Evolutionary conservation across 495 filamentous ascomycete species (phyloP), one percentile per base, ranked within the genome.

Genomic region (Amphirosellinia nigrospora): DNA sequence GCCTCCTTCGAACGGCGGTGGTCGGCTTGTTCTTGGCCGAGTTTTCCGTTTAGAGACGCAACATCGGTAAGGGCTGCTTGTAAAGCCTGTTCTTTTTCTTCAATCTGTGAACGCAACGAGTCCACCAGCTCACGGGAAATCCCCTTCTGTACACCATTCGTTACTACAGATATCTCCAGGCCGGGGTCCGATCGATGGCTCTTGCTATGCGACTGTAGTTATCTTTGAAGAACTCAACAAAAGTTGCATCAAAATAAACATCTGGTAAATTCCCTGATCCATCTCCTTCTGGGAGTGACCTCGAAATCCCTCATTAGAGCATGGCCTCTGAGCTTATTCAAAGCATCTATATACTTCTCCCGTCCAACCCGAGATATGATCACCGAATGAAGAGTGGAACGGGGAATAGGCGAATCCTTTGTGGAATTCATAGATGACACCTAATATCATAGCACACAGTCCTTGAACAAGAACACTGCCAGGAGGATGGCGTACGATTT

Each of bases 371-470:
- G 89, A 36, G 90, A 89, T 46, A 89, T 86, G 50, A 99, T 85
- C 59, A 98, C 87, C 43, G 92, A 89, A 74, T 96, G 92, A 58
- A 98, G 82, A 9, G 91, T 94, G 30, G 88, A 87, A 62, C 96
- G 90, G 11, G 95, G 88, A 66, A 98, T 89, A 6, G 96, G 94
- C 0, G 94, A 98, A 78, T 98, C 94, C 75, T 97, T 97, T 11
- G 94, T 97, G 23, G 94, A 98, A 99, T 75, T 99, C 96, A 75
- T 98, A 99, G 30, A 97, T 83, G 39, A 97, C 92, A 41, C 94
- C 96, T 5, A 97, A 83, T 4, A 98, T 81, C 72, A 93, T 88
- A 15, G 93, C 91, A 77, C 90, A 94, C 23, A 99, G 84, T 1
- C 96, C 96, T 71, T 92, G 90, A 26, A 93, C 84, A 53, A 97